phyloP scores from a whole-genome alignment of 1,284 basidiomycete species.

The Rhodotorula sp. region DNA sequence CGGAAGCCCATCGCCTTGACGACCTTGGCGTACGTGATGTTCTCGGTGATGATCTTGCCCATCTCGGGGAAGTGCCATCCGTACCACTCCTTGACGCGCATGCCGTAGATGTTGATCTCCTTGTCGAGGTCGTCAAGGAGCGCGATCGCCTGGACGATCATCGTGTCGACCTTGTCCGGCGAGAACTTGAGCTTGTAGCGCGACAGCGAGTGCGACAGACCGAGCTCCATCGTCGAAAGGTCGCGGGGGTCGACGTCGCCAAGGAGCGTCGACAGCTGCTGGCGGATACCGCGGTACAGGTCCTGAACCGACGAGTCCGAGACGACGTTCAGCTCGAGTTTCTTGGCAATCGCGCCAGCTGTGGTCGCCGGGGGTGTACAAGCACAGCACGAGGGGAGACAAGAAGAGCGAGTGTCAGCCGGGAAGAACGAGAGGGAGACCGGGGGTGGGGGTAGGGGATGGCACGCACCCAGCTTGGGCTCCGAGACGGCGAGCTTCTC shows the following conservation, averaged over 20 bases:
- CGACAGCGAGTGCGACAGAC: slow-evolving; percentile 93
- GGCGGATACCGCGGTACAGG: slow-evolving; percentile 93
- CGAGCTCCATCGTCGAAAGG: slow-evolving; percentile 93
- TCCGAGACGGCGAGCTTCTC: slow-evolving; percentile 87
- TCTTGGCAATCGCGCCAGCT: slow-evolving; percentile 88
- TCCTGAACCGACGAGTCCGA: slow-evolving; percentile 70
- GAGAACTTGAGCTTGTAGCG: slow-evolving; percentile 99
- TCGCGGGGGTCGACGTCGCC: slow-evolving; percentile 73
- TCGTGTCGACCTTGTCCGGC: slow-evolving; percentile 98
- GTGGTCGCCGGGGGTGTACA: no score
- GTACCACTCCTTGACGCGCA: slow-evolving; percentile 99
- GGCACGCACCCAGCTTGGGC: slow-evolving; percentile 76
- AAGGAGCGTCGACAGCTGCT: slow-evolving; percentile 81
- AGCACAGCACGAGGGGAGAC: no score
- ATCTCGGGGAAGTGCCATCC: slow-evolving; percentile 99
- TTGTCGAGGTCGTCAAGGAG: slow-evolving; percentile 97
- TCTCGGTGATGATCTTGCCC: slow-evolving; percentile 97
- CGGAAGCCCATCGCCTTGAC: slow-evolving; percentile 90
- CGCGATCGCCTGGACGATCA: slow-evolving; percentile 99
- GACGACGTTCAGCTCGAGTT: slow-evolving; percentile 85
- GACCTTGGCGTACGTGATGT: slow-evolving; percentile 92
- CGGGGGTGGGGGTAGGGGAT: background rate
- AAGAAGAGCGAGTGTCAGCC: background rate
- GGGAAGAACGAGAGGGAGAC: background rate
- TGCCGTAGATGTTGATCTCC: slow-evolving; percentile 98